A percentile compares a stretch with the other conserved stretches of the same genome.
Conservation (phyloP, 108 stramenopile species). For the Discostella stelligeroides region DNA sequence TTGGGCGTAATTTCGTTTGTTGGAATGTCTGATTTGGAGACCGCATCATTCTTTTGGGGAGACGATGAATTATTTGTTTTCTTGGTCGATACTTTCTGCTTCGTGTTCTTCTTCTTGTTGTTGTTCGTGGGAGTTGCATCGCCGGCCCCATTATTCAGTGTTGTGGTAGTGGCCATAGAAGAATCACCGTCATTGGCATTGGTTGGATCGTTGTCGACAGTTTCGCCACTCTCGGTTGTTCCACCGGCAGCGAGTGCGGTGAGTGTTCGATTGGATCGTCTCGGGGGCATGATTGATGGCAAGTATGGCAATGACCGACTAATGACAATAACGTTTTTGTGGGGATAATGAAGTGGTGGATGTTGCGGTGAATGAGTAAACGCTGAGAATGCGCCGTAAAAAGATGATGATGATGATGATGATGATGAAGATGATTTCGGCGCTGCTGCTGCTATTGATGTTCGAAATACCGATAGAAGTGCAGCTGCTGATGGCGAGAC, state of each 20-base stretch:
- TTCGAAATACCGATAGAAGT: no score
- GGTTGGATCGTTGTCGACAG: neutral
- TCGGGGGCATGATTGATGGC: conserved; percentile 9
- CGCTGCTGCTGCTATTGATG: no score
- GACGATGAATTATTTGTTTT: neutral
- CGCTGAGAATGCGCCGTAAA: no score
- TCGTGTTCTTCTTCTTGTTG: no score
- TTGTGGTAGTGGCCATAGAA: neutral
- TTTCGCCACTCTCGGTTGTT: conserved; percentile 19
- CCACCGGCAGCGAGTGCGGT: conserved; percentile 2
- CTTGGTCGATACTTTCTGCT: neutral
- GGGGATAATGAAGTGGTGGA: no score
- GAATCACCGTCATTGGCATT: neutral
- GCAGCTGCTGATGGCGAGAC: no score
- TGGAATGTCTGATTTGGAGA: neutral
- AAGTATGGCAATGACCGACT: neutral
- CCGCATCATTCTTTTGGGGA: conserved; percentile 5
- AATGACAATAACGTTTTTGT: no score
- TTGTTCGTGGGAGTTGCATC: neutral
- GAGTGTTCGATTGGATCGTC: conserved; percentile 20
- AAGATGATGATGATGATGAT: no score
- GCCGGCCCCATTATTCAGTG: neutral
- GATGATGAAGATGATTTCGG: no score
- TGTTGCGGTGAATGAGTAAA: no score
- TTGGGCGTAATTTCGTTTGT: conserved; percentile 22